These are phyloP conservation scores for Volutella citrinella DNA, from an alignment of 2,329 filamentous ascomycete genomes.

Conservation along the genomic window DNA sequence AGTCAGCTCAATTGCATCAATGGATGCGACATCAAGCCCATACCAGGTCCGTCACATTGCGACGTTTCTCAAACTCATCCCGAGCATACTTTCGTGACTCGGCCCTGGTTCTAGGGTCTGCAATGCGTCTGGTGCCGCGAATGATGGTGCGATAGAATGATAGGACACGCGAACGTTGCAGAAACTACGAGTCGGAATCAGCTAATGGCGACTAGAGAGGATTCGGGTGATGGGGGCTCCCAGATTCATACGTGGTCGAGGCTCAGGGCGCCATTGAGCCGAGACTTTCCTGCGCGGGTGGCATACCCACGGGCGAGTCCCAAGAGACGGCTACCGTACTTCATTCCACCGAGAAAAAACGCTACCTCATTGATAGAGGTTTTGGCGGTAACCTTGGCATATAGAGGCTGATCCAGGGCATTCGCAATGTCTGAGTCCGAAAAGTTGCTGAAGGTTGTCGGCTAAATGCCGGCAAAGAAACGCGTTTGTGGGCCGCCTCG, in stretches of 20 bases:
- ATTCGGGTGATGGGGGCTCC: too few species aligned
- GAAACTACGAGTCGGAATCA: conserved; percentile 43
- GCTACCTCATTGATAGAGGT: conserved; percentile 14
- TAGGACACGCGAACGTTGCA: conserved; percentile 54
- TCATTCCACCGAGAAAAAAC: conserved; percentile 27
- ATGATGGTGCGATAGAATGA: conserved; percentile 58
- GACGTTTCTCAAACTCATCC: conserved; percentile 60
- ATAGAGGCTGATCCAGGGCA: too few species aligned
- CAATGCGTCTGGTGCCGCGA: conserved; percentile 51
- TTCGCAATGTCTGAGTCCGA: too few species aligned
- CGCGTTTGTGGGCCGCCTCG: too few species aligned
- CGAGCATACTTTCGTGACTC: conserved; percentile 57
- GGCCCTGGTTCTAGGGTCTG: conserved; percentile 46
- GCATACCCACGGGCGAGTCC: conserved; percentile 32
- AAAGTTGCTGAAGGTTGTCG: conserved; percentile 10
- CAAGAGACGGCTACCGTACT: conserved; percentile 23
- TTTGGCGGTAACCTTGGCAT: too few species aligned
- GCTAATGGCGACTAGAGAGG: too few species aligned
- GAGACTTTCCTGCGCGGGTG: conserved; percentile 27
- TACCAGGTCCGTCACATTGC: conserved; percentile 54
- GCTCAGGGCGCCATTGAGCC: conserved; percentile 42
- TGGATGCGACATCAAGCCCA: too few species aligned
- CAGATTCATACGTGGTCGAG: conserved; percentile 58
- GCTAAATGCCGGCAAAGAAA: conserved; percentile 12
- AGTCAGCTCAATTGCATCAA: too few species aligned